phyloP scores from a whole-genome alignment of 148 eudicot species.

The Polygonum aviculare region DNA sequence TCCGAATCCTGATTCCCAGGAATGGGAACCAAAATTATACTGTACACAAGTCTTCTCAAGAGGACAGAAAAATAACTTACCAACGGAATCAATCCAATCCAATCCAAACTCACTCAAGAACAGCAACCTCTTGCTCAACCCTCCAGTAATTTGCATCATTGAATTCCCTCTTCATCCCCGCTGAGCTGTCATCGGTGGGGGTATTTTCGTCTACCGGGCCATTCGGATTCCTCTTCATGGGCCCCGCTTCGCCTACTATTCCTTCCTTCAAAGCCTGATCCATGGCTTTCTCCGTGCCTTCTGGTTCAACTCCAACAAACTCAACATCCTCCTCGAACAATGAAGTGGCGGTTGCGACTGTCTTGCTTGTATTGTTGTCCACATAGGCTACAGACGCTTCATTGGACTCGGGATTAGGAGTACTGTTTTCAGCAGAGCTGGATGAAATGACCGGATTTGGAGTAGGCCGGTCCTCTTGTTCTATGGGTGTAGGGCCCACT shows the following conservation, averaged over 20 bases:
- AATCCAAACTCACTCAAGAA: conserved; percentile 42
- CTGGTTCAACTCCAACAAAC: conserved; percentile 92
- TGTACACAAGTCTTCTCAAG: neutral
- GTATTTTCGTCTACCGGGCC: neutral
- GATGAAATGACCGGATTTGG: conserved; percentile 56
- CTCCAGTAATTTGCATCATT: conserved; percentile 95
- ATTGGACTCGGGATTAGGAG: conserved; percentile 34
- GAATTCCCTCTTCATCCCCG: conserved; percentile 61
- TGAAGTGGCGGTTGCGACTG: conserved; percentile 43
- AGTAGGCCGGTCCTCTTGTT: conserved; percentile 49
- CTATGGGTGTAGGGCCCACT: conserved; percentile 28
- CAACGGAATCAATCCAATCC: neutral
- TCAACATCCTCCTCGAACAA: conserved; percentile 95
- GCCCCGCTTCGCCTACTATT: conserved; percentile 95
- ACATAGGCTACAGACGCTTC: conserved; percentile 19
- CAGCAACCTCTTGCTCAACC: conserved; percentile 79
- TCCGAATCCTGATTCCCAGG: no score
- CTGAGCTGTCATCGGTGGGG: conserved; percentile 29
- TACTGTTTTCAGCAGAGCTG: conserved; percentile 22
- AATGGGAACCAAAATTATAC: neutral
- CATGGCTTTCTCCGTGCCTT: conserved; percentile 95
- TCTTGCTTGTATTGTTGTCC: conserved; percentile 29
- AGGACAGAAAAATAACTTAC: neutral
- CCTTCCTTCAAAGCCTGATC: conserved; percentile 94
- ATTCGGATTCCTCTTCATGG: conserved; percentile 47